Conservation (phyloP, 768 basidiomycete species). For the Podaxis rugospora region DNA sequence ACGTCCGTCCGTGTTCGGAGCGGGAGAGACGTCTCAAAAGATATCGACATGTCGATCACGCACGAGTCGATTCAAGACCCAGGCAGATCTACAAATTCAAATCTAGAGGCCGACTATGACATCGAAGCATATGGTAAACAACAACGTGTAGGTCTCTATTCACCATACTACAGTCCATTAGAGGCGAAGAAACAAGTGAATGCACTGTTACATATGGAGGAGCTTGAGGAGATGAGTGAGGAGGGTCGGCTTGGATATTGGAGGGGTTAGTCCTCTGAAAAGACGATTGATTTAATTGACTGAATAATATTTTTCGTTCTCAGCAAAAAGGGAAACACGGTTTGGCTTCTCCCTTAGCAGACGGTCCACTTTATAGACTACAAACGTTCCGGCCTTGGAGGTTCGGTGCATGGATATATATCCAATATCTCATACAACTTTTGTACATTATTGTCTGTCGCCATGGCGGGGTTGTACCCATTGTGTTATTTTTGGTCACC, state of each 20-base stretch:
- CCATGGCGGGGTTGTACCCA: too few relatives aligned
- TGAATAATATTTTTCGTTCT: not conserved
- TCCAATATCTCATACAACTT: too few relatives aligned
- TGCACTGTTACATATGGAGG: not conserved
- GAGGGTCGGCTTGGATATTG: not conserved
- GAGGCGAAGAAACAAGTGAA: not conserved
- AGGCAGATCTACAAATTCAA: not conserved
- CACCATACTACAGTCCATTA: conserved; percentile 3
- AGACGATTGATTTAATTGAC: not conserved
- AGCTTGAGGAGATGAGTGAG: not conserved
- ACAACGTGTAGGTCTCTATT: not conserved
- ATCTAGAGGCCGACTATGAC: not conserved
- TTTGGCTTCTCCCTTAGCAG: not conserved
- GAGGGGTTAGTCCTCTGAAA: not conserved
- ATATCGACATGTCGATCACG: not conserved
- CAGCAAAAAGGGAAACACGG: not conserved
- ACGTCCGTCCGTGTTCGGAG: not conserved
- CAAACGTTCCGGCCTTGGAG: too few relatives aligned
- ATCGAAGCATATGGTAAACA: not conserved
- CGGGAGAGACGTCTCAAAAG: not conserved
- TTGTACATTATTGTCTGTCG: too few relatives aligned
- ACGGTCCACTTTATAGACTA: not conserved
- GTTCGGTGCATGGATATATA: too few relatives aligned
- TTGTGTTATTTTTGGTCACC: too few relatives aligned
- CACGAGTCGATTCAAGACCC: not conserved